Base-by-base conservation (phyloP, 2,329 filamentous ascomycete genomes). In the Cytospora chrysosperma region DNA sequence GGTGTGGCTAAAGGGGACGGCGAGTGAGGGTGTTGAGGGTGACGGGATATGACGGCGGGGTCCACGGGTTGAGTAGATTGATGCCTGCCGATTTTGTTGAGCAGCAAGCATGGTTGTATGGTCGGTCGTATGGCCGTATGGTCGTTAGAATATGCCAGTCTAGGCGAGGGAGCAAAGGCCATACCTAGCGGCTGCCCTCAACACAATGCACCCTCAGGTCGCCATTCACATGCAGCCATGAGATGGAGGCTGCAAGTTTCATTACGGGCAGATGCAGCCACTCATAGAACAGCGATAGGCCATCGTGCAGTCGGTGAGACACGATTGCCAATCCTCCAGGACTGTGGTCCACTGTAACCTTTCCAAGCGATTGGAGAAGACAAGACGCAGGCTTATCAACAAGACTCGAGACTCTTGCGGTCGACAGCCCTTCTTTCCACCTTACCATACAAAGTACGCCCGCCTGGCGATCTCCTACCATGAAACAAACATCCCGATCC, bases 1-100 rank as follows among this genome's bases (percentile, higher is more conserved):
- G 71, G 78, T 85, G 47, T 91, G 85, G 80, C 74, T 89, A 67
- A 79, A 76, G 56, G 70, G 74, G 54, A 47, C 53, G 21, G 72
- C 53, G 21, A 73, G 75, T 59, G 82, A 79, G 67, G 75, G 77
- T 59, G 73, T 68, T 55, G 78, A 81, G 19, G 79, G 74, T 6
- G 65, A 57, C 13, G 69, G 53, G 15, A 56, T 72, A 43, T 74
- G 66, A 70, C 26, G 34, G 54, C 24, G n/a, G n/a, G n/a, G n/a
- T n/a, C n/a, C n/a, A n/a, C n/a, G n/a, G n/a, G 17, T 24, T 9
- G 15, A 27, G 4, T 21, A 28, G 27, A 10, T 13, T 2, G 17
- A 32, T 19, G 2, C 19, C 37, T n/a, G n/a, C 10, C 21, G 56
- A 27, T 37, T 15, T n/a, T 9, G 49, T 24, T n/a, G 32, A 21